Evolutionary conservation across 2,329 filamentous ascomycete genomes (phyloP).

Genomic region (Neofusicoccum ribis): DNA sequence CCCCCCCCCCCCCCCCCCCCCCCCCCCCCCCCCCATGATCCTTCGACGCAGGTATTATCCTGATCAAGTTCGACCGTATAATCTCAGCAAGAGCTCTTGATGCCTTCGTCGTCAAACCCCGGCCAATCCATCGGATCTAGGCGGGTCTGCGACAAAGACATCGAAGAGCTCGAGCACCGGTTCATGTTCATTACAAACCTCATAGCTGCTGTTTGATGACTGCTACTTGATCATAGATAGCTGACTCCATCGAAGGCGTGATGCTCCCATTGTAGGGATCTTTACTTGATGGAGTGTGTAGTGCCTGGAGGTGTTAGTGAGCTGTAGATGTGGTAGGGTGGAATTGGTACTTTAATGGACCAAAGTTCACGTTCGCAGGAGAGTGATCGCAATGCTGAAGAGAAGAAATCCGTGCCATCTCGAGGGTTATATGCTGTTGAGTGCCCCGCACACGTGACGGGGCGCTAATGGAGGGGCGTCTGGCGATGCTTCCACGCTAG

Average conservation of each 20-base stretch:
- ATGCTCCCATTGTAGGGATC: slow-evolving; percentile 16
- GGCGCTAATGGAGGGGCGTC: slow-evolving; percentile 11
- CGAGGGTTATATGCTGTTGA: slow-evolving; percentile 2
- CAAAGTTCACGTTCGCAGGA: not conserved
- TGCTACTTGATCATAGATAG: slow-evolving; percentile 15
- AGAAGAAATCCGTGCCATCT: not conserved
- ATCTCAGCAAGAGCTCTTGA: slow-evolving; percentile 61
- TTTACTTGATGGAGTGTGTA: slow-evolving; percentile 6
- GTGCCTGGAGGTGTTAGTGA: not conserved
- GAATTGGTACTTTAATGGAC: slow-evolving; percentile 2
- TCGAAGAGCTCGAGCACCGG: slow-evolving; percentile 39
- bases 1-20: no score
- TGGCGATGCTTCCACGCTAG: not conserved
- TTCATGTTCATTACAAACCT: slow-evolving; percentile 34
- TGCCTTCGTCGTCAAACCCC: not conserved
- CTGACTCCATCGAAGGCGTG: slow-evolving; percentile 17
- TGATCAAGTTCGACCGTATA: slow-evolving; percentile 97
- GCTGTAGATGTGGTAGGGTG: not conserved
- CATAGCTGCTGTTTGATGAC: slow-evolving; percentile 13
- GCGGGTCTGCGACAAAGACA: slow-evolving; percentile 2
- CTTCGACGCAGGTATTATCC: slow-evolving; percentile 97
- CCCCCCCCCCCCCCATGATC: no score
- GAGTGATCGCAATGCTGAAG: not conserved
- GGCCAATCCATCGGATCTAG: slow-evolving; percentile 1
- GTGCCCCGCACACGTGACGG: slow-evolving; percentile 20